Evolutionary conservation across 331 rosid species (phyloP).

Genomic region (Quercus tomentella): DNA sequence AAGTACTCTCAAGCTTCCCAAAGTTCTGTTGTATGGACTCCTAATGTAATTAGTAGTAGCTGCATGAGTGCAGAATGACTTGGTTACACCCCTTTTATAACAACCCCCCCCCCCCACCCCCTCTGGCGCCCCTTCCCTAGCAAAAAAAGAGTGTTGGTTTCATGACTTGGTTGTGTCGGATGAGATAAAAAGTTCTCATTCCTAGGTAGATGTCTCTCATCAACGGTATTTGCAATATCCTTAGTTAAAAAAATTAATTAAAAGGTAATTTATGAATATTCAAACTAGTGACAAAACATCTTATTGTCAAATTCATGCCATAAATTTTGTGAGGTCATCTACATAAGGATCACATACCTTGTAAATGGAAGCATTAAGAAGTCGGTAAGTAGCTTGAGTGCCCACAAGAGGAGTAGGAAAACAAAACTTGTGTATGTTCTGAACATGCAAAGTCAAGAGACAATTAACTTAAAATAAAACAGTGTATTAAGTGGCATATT

Average conservation of each 20-base stretch:
- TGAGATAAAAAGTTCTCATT: not conserved
- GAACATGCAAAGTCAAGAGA: conserved; percentile 29
- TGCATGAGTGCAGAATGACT: not conserved
- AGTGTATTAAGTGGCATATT: conserved; percentile 18
- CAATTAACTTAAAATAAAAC: conserved; percentile 5
- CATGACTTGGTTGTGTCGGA: not conserved
- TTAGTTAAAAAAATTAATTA: not conserved
- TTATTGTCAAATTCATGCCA: not conserved
- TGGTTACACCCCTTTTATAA: not conserved
- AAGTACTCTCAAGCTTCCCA: not conserved
- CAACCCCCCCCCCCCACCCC: too few relatives aligned
- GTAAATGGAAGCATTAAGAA: conserved; percentile 62
- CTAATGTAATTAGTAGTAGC: not conserved
- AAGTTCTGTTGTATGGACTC: not conserved
- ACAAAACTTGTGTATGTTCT: conserved; percentile 72
- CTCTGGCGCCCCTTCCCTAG: not conserved
- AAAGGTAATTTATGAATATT: not conserved
- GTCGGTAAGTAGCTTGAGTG: conserved; percentile 36
- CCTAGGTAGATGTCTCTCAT: not conserved
- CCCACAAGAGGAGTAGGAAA: conserved; percentile 43
- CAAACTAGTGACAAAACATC: not conserved
- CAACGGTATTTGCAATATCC: not conserved
- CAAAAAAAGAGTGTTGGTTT: not conserved
- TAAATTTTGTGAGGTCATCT: not conserved
- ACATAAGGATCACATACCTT: conserved; percentile 51